These are phyloP conservation scores for Lathyrus tuberosus DNA, from an alignment of 306 rosid species.

Conservation along the genomic window DNA sequence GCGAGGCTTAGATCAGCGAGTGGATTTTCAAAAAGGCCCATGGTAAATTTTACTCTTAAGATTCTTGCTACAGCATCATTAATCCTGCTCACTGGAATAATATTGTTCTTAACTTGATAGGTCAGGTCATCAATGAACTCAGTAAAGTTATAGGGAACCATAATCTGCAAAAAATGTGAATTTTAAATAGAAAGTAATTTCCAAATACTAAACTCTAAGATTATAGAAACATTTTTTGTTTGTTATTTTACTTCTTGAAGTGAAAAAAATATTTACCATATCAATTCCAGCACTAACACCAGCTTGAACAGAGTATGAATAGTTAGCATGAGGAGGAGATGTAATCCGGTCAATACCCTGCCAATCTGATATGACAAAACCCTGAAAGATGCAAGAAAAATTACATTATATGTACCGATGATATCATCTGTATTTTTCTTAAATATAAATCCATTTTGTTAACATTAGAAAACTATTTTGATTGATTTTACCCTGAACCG, in stretches of 20 bases:
- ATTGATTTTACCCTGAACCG: constrained; percentile 42
- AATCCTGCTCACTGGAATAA: constrained; percentile 47
- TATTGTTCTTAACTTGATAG: constrained; percentile 42
- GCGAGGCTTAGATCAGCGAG: constrained; percentile 45
- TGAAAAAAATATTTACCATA: constrained; percentile 41
- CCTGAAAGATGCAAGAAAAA: constrained; percentile 39
- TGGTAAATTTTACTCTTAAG: constrained; percentile 43
- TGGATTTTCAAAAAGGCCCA: constrained; percentile 53
- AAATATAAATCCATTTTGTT: neutral
- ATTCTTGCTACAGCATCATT: constrained; percentile 54
- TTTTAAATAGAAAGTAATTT: neutral
- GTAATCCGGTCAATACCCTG: constrained; percentile 53
- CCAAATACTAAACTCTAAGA: neutral
- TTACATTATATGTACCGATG: neutral
- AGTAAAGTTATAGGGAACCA: constrained; percentile 51
- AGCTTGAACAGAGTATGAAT: constrained; percentile 46
- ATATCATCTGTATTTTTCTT: neutral
- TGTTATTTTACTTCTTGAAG: constrained; percentile 9
- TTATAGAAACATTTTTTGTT: neutral
- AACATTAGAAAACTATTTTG: neutral
- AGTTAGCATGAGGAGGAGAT: constrained; percentile 49
- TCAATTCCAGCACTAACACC: constrained; percentile 52
- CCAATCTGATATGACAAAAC: constrained; percentile 55
- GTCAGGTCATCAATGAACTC: constrained; percentile 49
- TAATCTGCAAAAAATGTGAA: constrained; percentile 39